Evolutionary conservation across 108 stramenopile genomes (phyloP).

Genomic region (Skeletonema potamos): DNA sequence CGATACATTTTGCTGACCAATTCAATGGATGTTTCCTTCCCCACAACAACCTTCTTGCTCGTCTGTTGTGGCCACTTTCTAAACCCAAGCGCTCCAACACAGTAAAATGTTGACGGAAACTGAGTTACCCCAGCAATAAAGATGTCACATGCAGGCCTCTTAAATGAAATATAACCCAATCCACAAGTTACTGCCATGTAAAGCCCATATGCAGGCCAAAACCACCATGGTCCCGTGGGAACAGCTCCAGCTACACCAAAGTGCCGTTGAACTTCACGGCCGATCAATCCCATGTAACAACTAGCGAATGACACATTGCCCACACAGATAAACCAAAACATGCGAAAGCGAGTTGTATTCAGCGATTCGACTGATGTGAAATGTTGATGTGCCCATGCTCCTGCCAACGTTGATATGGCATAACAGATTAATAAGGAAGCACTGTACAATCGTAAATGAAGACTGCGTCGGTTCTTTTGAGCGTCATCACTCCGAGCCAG

Average conservation of each 20-base stretch:
- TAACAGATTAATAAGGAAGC: constrained; percentile 59
- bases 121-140: constrained; percentile 88
- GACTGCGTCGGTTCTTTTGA: not conserved
- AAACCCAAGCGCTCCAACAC: constrained; percentile 16
- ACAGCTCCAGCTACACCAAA: constrained; percentile 28
- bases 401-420: constrained; percentile 58
- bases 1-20: not conserved
- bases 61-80: not conserved
- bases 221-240: constrained; percentile 35
- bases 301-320: constrained; percentile 77
- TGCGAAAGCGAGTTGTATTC: constrained; percentile 62
- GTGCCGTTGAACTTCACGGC: constrained; percentile 46
- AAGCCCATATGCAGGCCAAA: constrained; percentile 69
- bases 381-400: constrained; percentile 73
- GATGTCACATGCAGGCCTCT: constrained; percentile 90
- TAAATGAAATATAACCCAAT: constrained; percentile 64
- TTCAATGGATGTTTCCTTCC: not conserved
- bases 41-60: not conserved
- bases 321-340: constrained; percentile 82
- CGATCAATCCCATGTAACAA: constrained; percentile 72
- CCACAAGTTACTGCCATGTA: constrained; percentile 51
- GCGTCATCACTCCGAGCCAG: not conserved
- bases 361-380: constrained; percentile 39
- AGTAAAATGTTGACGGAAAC: constrained; percentile 68
- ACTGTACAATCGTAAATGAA: constrained; percentile 13